Base-by-base conservation (phyloP, 1,284 basidiomycete genomes). In the Cryptococcus maquisensis region DNA sequence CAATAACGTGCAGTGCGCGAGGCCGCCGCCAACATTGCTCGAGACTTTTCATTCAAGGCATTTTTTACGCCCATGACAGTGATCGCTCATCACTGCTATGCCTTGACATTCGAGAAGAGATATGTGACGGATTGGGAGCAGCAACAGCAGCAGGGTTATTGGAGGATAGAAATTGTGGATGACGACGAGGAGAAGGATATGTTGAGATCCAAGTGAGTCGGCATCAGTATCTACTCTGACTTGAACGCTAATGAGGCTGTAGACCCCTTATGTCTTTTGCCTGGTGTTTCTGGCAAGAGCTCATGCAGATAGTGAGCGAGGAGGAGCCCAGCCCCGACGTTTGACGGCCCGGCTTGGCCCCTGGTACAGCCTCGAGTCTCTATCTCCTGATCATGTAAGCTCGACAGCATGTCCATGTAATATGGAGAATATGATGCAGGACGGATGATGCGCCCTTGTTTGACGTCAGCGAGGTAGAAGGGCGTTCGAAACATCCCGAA, bases 191-290 rank as follows among this genome's bases (percentile, higher is more conserved):
- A 62, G 20, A 28, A 21, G 10, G 58, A 64, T 10, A 54, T 51
- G 26, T 44, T 71, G 46, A 53, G 52, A 20, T 47, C 55, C 3
- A 64, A 54, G 63, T 67, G 48, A 56, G 65, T 57, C 35, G 23
- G 32, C 32, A 26, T 35, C 40, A 20, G 23, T 0, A 28, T 5
- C 2, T 37, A 10, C 18, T 16, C 23, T 16, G n/a, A 28, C 26
- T 13, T 7, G 36, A 6, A 3, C 20, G 49, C 41, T 40, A 20
- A 40, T n/a, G 16, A 18, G 12, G 3, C 23, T 1, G 12, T 50
- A 72, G 73, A 36, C 68, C 71, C 1, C 62, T 74, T 56, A 64
- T 65, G 15, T 68, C 66, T 35, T 77, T 76, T 57, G 69, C 74
- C 2, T 76, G 73, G 71, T 59, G 68, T 3, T 72, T 72, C 50